Percentiles rank a stretch among this genome's conserved stretches.
These are phyloP conservation scores for Eucalyptus rudis DNA, from an alignment of 345 rosid species.

Conservation along the genomic window DNA sequence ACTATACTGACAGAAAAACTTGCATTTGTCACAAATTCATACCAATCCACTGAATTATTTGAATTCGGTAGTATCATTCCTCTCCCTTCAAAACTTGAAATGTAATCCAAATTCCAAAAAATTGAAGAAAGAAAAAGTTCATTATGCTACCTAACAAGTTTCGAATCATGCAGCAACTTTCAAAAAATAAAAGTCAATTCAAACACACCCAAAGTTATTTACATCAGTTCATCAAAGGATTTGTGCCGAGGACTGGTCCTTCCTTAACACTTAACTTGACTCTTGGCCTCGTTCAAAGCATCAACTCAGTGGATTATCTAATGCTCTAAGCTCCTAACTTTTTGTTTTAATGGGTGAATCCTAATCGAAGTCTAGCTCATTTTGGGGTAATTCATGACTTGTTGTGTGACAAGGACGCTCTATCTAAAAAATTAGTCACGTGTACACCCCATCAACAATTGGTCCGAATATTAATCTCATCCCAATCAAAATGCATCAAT, in stretches of 20 bases:
- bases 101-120: background rate
- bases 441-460: background rate
- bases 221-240: too few relatives aligned
- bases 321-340: background rate
- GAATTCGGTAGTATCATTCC: background rate
- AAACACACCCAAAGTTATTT: too few relatives aligned
- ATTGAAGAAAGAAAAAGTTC: background rate
- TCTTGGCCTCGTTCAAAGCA: too few relatives aligned
- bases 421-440: background rate
- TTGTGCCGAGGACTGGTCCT: too few relatives aligned
- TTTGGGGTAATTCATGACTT: background rate
- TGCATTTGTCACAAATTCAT: too few relatives aligned
- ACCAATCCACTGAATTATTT: too few relatives aligned
- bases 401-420: rapidly evolving
- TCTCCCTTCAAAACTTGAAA: background rate
- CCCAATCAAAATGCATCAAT: background rate
- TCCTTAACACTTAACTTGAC: too few relatives aligned
- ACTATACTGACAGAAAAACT: too few relatives aligned
- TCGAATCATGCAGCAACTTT: too few relatives aligned
- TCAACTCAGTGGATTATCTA: background rate
- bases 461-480: background rate
- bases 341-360: background rate
- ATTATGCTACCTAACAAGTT: background rate
- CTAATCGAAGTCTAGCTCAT: background rate
- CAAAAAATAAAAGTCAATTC: too few relatives aligned